Evolutionary conservation across 306 rosid species (phyloP).

Genomic region (Medicago lupulina): DNA sequence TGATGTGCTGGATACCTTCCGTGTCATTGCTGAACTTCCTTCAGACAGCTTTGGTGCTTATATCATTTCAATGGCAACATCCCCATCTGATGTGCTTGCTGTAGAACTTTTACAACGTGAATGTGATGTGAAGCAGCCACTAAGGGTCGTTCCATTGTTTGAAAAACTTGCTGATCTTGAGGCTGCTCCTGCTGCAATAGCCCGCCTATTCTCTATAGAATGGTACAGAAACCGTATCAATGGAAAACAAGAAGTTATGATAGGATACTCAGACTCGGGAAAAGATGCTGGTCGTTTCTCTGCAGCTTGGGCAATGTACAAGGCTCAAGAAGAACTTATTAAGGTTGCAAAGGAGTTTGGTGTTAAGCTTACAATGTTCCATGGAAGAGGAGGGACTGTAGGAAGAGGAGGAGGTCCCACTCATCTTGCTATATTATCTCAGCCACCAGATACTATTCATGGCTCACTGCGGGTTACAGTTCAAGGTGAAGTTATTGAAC

Average conservation of each 20-base stretch:
- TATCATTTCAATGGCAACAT: slow-evolving; percentile 95
- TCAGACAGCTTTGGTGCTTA: slow-evolving; percentile 93
- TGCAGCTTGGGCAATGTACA: slow-evolving; percentile 95
- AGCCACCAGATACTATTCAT: slow-evolving; percentile 95
- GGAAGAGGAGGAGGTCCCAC: slow-evolving; percentile 99
- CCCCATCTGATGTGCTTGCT: slow-evolving; percentile 95
- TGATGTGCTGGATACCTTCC: slow-evolving; percentile 93
- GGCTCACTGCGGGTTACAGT: slow-evolving; percentile 97
- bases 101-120: slow-evolving; percentile 98
- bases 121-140: slow-evolving; percentile 73
- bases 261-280: slow-evolving; percentile 98
- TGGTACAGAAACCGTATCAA: slow-evolving; percentile 90
- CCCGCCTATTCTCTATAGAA: slow-evolving; percentile 88
- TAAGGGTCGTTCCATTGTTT: slow-evolving; percentile 92
- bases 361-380: slow-evolving; percentile 94
- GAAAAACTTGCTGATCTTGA: slow-evolving; percentile 95
- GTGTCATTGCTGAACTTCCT: slow-evolving; percentile 88
- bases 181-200: slow-evolving; percentile 90
- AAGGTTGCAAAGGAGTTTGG: slow-evolving; percentile 87
- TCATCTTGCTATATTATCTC: slow-evolving; percentile 97
- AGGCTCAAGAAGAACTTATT: slow-evolving; percentile 93
- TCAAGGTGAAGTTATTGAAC: slow-evolving; percentile 98
- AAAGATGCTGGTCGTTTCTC: slow-evolving; percentile 98
- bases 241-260: slow-evolving; percentile 99
- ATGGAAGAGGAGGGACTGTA: slow-evolving; percentile 99